Conservation (phyloP, 768 basidiomycete species). For the Collybiopsis confluens region DNA sequence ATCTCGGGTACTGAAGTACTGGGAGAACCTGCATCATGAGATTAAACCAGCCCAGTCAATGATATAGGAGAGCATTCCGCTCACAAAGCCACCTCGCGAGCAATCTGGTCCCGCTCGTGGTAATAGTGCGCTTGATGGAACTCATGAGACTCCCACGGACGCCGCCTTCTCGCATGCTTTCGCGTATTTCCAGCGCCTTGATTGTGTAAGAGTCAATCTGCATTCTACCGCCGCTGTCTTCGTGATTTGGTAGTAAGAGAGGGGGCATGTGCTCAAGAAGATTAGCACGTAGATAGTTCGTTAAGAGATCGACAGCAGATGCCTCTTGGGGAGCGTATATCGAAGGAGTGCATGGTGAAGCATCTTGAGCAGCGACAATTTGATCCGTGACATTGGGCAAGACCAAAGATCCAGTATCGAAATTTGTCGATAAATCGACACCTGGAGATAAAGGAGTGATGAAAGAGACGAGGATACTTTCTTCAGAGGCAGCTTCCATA, state of each 20-base stretch:
- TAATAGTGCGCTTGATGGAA: slow-evolving; percentile 72
- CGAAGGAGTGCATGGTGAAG: slow-evolving; percentile 13
- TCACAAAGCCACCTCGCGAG: slow-evolving; percentile 76
- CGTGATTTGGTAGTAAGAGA: slow-evolving; percentile 53
- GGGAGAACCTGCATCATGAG: slow-evolving; percentile 66
- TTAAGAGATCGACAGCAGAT: slow-evolving; percentile 57
- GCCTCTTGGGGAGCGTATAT: slow-evolving; percentile 40
- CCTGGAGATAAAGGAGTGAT: neutral
- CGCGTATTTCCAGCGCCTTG: slow-evolving; percentile 82
- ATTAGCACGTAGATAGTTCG: slow-evolving; percentile 58
- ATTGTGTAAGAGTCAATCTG: slow-evolving; percentile 88
- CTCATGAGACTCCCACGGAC: slow-evolving; percentile 70
- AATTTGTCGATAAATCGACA: no score
- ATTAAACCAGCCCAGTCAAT: slow-evolving; percentile 10
- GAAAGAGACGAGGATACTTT: slow-evolving; percentile 46
- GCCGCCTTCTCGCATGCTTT: slow-evolving; percentile 70
- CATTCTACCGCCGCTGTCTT: slow-evolving; percentile 59
- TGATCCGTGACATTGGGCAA: slow-evolving; percentile 18
- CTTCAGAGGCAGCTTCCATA: slow-evolving; percentile 45
- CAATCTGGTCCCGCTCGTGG: slow-evolving; percentile 72
- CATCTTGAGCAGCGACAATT: slow-evolving; percentile 11
- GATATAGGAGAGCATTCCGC: slow-evolving; percentile 35
- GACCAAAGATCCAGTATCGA: no score
- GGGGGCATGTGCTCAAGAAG: slow-evolving; percentile 77
- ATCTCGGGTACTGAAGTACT: slow-evolving; percentile 75